These are phyloP conservation scores for Cubamyces lactineus DNA, from an alignment of 768 basidiomycete species.

Conservation along the genomic window DNA sequence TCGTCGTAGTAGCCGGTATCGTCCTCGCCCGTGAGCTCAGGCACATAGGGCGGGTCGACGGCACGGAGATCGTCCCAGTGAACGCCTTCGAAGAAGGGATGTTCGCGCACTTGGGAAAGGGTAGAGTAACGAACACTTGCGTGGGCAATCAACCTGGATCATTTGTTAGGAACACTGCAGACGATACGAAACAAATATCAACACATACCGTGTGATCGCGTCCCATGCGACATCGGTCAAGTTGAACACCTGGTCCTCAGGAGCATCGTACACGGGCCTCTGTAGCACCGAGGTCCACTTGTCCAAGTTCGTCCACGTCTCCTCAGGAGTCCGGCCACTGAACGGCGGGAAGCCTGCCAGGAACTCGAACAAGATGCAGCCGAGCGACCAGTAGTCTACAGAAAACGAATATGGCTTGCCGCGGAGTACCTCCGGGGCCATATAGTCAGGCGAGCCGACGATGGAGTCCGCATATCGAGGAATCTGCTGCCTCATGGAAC, in stretches of 20 bases:
- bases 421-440: constrained; percentile 94
- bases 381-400: constrained; percentile 98
- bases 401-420: constrained; percentile 95
- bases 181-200: not conserved
- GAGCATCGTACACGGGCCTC: constrained; percentile 93
- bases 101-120: constrained; percentile 68
- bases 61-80: constrained; percentile 82
- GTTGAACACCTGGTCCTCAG: constrained; percentile 97
- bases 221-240: constrained; percentile 93
- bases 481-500: constrained; percentile 87
- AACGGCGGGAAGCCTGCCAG: constrained; percentile 97
- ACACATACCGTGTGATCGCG: constrained; percentile 76
- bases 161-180: not conserved
- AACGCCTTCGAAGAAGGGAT: constrained; percentile 81
- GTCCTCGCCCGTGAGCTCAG: constrained; percentile 89
- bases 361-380: constrained; percentile 98
- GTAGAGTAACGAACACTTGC: constrained; percentile 78
- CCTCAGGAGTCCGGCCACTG: constrained; percentile 92
- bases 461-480: constrained; percentile 96
- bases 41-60: constrained; percentile 87
- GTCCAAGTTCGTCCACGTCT: constrained; percentile 99
- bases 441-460: constrained; percentile 98
- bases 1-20: constrained; percentile 97
- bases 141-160: constrained; percentile 79
- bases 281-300: constrained; percentile 94